A percentile compares a stretch with the other conserved stretches of the same genome.
phyloP scores from a whole-genome alignment of 306 rosid species.

The Cicer cuneatum region DNA sequence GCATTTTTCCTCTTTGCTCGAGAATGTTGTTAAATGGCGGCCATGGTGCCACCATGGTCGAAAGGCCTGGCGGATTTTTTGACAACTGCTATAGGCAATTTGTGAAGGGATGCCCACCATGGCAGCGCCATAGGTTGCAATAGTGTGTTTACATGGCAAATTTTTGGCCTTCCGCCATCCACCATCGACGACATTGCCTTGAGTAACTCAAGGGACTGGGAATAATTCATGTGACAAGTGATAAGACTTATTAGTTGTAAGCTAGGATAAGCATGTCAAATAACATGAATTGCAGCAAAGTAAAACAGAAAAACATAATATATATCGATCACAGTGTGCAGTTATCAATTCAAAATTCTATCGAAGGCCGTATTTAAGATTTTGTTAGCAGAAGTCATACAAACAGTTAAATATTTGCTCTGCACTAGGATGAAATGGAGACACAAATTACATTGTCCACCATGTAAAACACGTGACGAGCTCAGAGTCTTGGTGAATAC shows the following conservation, averaged over 20 bases:
- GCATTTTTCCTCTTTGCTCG: background rate
- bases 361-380: background rate
- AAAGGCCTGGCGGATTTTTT: too few relatives aligned
- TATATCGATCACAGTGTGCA: background rate
- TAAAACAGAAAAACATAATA: slow-evolving; percentile 18
- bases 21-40: too few relatives aligned
- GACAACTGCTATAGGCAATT: too few relatives aligned
- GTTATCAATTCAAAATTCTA: slow-evolving; percentile 31
- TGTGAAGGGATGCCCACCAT: too few relatives aligned
- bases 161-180: too few relatives aligned
- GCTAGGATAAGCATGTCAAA: slow-evolving; percentile 6
- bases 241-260: background rate
- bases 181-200: too few relatives aligned
- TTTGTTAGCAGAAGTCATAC: slow-evolving; percentile 2
- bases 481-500: background rate
- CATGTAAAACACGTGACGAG: slow-evolving; percentile 11
- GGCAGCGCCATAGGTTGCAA: too few relatives aligned
- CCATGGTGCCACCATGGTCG: too few relatives aligned
- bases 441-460: slow-evolving; percentile 6
- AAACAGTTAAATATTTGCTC: slow-evolving; percentile 19
- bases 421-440: slow-evolving; percentile 10
- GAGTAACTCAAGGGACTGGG: background rate
- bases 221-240: background rate
- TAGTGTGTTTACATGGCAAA: too few relatives aligned
- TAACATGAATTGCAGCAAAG: slow-evolving; percentile 6